These are phyloP conservation scores for Cairneyella variabilis DNA, from an alignment of 495 filamentous ascomycete species.

Conservation along the genomic window DNA sequence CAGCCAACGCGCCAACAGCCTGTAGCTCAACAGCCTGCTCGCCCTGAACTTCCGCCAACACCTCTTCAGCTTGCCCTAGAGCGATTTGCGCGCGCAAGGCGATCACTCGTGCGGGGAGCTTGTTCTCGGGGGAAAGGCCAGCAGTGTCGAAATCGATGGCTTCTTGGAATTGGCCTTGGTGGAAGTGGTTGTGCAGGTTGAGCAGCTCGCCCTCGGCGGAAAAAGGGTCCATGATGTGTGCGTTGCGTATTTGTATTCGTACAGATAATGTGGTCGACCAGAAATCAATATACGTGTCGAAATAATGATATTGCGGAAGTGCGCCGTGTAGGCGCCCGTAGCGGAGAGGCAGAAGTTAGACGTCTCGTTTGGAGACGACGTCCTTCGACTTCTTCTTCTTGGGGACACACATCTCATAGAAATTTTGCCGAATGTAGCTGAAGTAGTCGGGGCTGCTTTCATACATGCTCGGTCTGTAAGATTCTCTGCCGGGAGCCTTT, in stretches of 20 bases:
- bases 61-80: slow-evolving; percentile 69
- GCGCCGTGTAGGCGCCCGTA: no score
- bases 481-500: no score
- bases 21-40: slow-evolving; percentile 71
- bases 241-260: slow-evolving; percentile 1
- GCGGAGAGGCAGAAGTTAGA: no score
- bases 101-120: slow-evolving; percentile 72
- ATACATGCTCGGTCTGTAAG: no score
- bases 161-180: slow-evolving; percentile 81
- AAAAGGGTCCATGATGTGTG: slow-evolving; percentile 77
- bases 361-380: no score
- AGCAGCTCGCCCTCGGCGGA: slow-evolving; percentile 93
- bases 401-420: no score
- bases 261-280: no score
- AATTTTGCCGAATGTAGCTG: no score
- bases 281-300: no score
- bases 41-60: slow-evolving; percentile 60
- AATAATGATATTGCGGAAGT: no score
- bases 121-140: slow-evolving; percentile 71
- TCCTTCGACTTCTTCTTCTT: no score
- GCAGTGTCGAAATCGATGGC: slow-evolving; percentile 79
- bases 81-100: slow-evolving; percentile 78
- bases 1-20: slow-evolving; percentile 74
- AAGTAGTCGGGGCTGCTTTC: no score
- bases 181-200: slow-evolving; percentile 93